phyloP scores from a whole-genome alignment of 305 asterid species.

The Fraxinus velutina region DNA sequence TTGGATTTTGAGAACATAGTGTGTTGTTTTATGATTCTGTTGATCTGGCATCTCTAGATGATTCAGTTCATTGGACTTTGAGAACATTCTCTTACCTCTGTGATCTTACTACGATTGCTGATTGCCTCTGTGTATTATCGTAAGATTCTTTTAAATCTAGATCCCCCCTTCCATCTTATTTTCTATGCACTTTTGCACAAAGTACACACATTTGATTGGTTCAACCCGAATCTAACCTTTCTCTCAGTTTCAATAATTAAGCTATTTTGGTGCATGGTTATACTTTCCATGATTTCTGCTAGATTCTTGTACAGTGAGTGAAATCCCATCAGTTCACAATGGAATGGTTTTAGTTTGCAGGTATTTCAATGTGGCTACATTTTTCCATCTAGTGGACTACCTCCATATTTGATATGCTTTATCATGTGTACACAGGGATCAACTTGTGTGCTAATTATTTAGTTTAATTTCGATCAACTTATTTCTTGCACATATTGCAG shows the following conservation, averaged over 20 bases:
- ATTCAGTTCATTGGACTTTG: not conserved
- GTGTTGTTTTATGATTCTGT: not conserved
- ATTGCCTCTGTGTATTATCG: not conserved
- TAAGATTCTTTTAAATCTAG: not conserved
- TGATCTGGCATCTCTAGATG: not conserved
- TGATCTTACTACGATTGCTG: not conserved
- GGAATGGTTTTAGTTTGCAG: not conserved
- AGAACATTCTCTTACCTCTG: not conserved
- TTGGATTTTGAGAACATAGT: not conserved
- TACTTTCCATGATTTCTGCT: not conserved
- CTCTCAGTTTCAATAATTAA: not conserved
- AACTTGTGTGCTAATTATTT: not conserved
- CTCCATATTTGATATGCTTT: not conserved
- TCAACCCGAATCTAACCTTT: not conserved
- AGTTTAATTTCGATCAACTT: constrained; percentile 6
- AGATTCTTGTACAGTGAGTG: not conserved
- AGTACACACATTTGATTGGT: not conserved
- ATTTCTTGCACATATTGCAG: constrained; percentile 27
- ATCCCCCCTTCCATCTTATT: not conserved
- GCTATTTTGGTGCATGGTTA: not conserved
- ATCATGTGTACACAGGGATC: not conserved
- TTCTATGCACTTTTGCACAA: not conserved
- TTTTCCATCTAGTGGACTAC: not conserved
- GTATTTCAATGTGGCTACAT: too few relatives aligned
- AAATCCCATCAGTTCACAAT: not conserved